phyloP scores from a whole-genome alignment of 164 flowering plant species.

The Tetrastigma voinierianum region DNA sequence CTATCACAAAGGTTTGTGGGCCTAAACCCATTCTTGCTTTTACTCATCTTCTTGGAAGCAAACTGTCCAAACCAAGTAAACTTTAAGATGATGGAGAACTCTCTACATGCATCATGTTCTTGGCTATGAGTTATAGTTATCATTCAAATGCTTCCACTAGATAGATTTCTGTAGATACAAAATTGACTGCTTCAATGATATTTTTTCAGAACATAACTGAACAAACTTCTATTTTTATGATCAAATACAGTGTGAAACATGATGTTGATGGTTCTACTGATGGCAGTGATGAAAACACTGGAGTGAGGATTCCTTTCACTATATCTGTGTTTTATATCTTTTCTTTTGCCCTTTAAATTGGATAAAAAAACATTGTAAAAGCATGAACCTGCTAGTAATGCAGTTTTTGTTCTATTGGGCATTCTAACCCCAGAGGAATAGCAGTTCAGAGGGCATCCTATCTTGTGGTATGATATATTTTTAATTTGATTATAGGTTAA shows the following conservation, averaged over 20 bases:
- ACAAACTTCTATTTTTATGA: conserved; percentile 6
- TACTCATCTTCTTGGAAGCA: background rate
- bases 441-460: conserved; percentile 4
- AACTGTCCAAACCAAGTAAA: background rate
- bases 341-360: background rate
- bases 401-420: conserved; percentile 1
- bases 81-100: background rate
- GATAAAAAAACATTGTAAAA: background rate
- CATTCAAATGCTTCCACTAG: background rate
- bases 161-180: background rate
- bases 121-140: background rate
- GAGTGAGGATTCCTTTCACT: background rate
- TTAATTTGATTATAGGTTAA: no score
- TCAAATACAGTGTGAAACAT: conserved; percentile 23
- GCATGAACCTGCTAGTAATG: conserved; percentile 4
- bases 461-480: background rate
- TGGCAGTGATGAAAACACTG: background rate
- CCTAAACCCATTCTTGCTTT: background rate
- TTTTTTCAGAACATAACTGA: background rate
- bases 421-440: background rate
- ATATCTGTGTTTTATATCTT: background rate
- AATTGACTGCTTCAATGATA: background rate
- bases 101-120: background rate
- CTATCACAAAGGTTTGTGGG: conserved; percentile 27
- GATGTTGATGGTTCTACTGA: conserved; percentile 12